Conservation (phyloP, 352 stramenopile species). For the Phytophthora tubulina region DNA sequence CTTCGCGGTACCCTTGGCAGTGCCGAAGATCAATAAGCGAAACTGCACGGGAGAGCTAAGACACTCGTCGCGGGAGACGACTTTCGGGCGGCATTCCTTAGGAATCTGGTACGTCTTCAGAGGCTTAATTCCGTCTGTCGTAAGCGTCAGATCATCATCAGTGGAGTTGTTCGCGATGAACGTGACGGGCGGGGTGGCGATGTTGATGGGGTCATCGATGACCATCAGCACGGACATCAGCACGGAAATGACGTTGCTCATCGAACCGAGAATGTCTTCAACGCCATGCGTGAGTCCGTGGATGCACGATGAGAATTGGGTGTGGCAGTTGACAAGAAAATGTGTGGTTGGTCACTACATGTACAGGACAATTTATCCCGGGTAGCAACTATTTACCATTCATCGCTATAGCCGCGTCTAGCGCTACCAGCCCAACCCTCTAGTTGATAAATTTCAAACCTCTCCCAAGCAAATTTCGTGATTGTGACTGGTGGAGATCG, state of each 20-base stretch:
- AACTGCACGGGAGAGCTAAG: constrained; percentile 19
- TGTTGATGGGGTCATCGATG: constrained; percentile 38
- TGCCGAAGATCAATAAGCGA: background rate
- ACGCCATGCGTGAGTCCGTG: constrained; percentile 29
- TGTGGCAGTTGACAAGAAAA: no score
- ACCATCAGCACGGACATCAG: constrained; percentile 38
- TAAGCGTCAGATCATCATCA: constrained; percentile 1
- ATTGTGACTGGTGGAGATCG: no score
- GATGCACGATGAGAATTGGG: constrained; percentile 21
- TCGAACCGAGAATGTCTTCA: constrained; percentile 17
- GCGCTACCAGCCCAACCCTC: no score
- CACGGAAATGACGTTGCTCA: constrained; percentile 35
- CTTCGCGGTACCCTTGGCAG: background rate
- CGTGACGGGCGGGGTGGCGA: constrained; percentile 21
- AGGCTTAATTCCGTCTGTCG: constrained; percentile 7
- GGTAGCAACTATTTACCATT: no score
- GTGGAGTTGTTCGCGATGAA: constrained; percentile 21
- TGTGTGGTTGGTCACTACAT: no score
- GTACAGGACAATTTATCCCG: no score
- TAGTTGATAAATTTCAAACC: no score
- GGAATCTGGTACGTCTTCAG: constrained; percentile 19
- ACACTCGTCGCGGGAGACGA: constrained; percentile 21
- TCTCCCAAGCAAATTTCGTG: no score
- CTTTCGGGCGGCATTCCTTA: constrained; percentile 10
- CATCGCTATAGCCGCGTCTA: no score